phyloP scores from a whole-genome alignment of 176 grass and related monocot species.

The Puccinellia tenuiflora region DNA sequence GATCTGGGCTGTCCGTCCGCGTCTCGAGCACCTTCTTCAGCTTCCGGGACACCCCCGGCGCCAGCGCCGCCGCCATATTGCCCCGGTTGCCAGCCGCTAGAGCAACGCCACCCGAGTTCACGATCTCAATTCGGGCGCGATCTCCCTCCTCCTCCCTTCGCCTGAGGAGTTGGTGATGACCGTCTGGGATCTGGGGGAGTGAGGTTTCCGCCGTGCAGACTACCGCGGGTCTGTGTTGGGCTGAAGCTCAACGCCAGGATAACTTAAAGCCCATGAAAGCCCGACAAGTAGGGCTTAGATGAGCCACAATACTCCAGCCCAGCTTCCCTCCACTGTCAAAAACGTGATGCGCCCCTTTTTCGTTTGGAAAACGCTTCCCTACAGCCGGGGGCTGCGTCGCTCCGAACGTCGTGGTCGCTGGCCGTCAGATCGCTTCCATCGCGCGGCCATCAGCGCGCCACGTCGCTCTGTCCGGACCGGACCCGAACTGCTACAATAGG shows the following conservation, averaged over 20 bases:
- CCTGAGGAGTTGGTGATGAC: constrained; percentile 1
- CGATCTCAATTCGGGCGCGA: neutral
- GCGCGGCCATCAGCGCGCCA: no score
- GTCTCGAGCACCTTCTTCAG: constrained; percentile 99
- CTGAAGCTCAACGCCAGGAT: neutral
- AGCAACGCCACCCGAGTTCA: neutral
- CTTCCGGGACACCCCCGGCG: constrained; percentile 83
- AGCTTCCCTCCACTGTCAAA: no score
- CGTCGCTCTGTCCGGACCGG: no score
- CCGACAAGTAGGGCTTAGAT: no score
- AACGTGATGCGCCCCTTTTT: no score
- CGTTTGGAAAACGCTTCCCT: no score
- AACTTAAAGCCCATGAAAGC: neutral
- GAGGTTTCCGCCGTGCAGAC: neutral
- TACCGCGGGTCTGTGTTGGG: neutral
- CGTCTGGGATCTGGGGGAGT: constrained; percentile 38
- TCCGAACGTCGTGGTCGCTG: no score
- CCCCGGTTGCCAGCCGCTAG: neutral
- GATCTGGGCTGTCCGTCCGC: constrained; percentile 86
- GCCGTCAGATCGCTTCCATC: no score
- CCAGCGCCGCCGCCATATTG: constrained; percentile 43
- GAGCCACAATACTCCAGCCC: no score
- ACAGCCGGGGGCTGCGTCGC: no score
- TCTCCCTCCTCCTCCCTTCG: constrained; percentile 12
- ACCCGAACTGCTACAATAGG: no score